Percentiles rank a stretch among this genome's conserved stretches.
These are phyloP conservation scores for Peziza echinospora DNA, from an alignment of 495 filamentous ascomycete species.

Conservation along the genomic window DNA sequence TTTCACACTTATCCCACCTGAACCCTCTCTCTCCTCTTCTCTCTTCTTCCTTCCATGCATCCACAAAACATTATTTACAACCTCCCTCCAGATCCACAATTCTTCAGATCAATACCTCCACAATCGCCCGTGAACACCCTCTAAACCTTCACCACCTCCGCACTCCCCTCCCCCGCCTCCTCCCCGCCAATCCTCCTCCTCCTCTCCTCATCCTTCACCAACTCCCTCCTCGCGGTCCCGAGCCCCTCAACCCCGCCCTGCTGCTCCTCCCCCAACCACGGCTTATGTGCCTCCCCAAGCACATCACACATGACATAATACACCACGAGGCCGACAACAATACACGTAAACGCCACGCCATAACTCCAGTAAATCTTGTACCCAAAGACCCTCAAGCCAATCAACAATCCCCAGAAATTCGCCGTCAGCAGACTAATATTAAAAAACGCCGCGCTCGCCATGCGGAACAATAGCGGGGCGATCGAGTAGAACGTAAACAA, in stretches of 20 bases:
- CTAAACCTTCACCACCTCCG: too few species aligned
- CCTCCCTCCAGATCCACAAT: too few species aligned
- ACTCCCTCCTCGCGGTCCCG: slow-evolving; percentile 70
- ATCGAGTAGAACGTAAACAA: slow-evolving; percentile 69
- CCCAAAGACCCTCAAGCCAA: slow-evolving; percentile 70
- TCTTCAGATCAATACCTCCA: too few species aligned
- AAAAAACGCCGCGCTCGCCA: slow-evolving; percentile 82
- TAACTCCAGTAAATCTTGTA: slow-evolving; percentile 72
- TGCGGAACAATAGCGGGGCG: slow-evolving; percentile 67
- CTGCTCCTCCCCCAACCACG: slow-evolving; percentile 78
- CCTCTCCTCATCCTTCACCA: slow-evolving; percentile 32
- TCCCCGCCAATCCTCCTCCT: too few species aligned
- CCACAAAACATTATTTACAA: too few species aligned
- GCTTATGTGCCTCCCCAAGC: slow-evolving; percentile 80
- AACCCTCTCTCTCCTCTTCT: too few species aligned
- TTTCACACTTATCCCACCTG: too few species aligned
- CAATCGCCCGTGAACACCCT: too few species aligned
- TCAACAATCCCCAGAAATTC: slow-evolving; percentile 92
- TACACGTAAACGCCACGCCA: slow-evolving; percentile 81
- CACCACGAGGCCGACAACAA: slow-evolving; percentile 58
- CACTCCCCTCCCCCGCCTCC: too few species aligned
- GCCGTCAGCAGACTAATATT: slow-evolving; percentile 83
- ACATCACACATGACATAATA: slow-evolving; percentile 62
- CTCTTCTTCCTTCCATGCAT: too few species aligned
- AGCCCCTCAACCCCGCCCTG: slow-evolving; percentile 58